Percentiles rank a stretch among this genome's conserved stretches.
These are phyloP conservation scores for Candida lessepsii DNA, from an alignment of 805 yeast species.

Conservation along the genomic window DNA sequence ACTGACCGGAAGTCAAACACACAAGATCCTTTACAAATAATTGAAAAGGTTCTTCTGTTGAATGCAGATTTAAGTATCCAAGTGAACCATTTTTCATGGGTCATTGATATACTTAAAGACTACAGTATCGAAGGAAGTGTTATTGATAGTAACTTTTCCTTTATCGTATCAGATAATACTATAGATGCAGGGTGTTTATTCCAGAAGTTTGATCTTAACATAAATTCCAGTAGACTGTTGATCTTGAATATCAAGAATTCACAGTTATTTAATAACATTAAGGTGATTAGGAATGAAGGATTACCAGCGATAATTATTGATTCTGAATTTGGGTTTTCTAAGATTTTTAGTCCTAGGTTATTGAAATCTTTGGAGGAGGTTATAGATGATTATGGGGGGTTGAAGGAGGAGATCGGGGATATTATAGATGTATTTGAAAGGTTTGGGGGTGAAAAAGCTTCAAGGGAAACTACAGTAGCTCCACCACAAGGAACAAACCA, in stretches of 20 bases:
- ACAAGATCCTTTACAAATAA: neutral
- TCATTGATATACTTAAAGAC: constrained; percentile 19
- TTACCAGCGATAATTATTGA: constrained; percentile 17
- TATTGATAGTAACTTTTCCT: constrained; percentile 18
- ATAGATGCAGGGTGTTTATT: constrained; percentile 17
- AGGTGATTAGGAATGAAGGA: constrained; percentile 9
- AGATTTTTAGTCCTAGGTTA: constrained; percentile 26
- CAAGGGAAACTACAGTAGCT: too few relatives aligned
- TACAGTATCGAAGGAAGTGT: constrained; percentile 19
- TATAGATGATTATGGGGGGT: constrained; percentile 2
- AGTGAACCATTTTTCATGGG: constrained; percentile 21
- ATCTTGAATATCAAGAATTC: constrained; percentile 28
- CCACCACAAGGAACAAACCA: too few relatives aligned
- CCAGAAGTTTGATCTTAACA: constrained; percentile 19
- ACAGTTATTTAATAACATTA: constrained; percentile 19
- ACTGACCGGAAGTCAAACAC: neutral
- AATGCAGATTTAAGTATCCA: constrained; percentile 15
- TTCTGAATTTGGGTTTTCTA: constrained; percentile 29
- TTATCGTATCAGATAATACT: constrained; percentile 14
- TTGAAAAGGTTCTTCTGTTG: neutral
- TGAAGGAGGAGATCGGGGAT: constrained; percentile 1
- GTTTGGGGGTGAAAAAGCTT: too few relatives aligned
- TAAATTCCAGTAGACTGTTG: constrained; percentile 15
- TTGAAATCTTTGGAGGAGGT: constrained; percentile 19
- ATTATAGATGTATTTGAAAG: neutral